phyloP scores from a whole-genome alignment of 2,329 filamentous ascomycete genomes.

The Aspergillus vadensis region DNA sequence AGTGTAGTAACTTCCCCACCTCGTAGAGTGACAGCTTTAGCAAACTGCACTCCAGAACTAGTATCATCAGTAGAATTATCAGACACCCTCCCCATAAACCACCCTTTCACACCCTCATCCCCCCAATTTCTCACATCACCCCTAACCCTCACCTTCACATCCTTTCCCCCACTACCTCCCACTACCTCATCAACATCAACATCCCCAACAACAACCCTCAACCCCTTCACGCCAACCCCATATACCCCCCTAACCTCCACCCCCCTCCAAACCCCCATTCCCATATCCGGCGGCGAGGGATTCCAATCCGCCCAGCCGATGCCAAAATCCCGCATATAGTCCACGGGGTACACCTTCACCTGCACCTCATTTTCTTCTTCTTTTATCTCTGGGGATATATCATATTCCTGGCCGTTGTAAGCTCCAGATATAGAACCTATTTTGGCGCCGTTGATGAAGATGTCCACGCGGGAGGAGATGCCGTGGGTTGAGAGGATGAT shows the following conservation, averaged over 20 bases:
- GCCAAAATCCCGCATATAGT: constrained; percentile 62
- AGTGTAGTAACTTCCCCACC: constrained; percentile 45
- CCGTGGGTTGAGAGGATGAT: constrained; percentile 61
- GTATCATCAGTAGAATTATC: too few relatives aligned
- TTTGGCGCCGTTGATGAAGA: constrained; percentile 60
- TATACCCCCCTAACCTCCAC: constrained; percentile 45
- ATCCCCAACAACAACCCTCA: too few relatives aligned
- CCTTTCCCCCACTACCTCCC: background rate
- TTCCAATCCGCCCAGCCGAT: constrained; percentile 66
- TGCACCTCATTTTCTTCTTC: constrained; percentile 53
- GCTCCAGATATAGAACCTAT: constrained; percentile 57
- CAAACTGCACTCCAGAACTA: constrained; percentile 25
- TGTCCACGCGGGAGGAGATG: constrained; percentile 62
- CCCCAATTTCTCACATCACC: too few relatives aligned
- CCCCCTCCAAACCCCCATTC: constrained; percentile 64
- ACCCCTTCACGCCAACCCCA: too few relatives aligned
- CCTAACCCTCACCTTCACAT: constrained; percentile 4
- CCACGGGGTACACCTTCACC: constrained; percentile 58
- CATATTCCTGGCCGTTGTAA: constrained; percentile 59
- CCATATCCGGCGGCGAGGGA: constrained; percentile 62
- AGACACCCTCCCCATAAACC: too few relatives aligned
- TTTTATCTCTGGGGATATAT: constrained; percentile 51
- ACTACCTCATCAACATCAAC: too few relatives aligned
- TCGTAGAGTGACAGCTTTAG: constrained; percentile 39
- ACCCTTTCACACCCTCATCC: rapidly evolving